Conservation (phyloP, 2,329 filamentous ascomycete species). For the Pyricularia sp. region DNA sequence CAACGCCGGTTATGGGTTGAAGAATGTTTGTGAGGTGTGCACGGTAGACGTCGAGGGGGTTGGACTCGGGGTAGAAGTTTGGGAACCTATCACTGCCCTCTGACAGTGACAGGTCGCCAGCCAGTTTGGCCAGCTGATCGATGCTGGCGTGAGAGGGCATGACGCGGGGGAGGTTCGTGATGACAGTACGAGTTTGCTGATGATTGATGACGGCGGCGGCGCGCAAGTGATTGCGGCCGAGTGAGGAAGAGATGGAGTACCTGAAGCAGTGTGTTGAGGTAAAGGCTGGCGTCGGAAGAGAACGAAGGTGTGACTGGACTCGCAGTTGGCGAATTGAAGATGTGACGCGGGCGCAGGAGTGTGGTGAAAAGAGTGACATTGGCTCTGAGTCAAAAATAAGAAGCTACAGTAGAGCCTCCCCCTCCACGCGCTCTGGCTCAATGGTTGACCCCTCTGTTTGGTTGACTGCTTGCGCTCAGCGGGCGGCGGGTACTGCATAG, state of each 20-base stretch:
- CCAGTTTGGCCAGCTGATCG: slow-evolving; percentile 19
- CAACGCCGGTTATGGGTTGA: slow-evolving; percentile 55
- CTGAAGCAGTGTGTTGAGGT: no score
- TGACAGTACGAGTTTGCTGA: not conserved
- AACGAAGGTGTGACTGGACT: not conserved
- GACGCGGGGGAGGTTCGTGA: not conserved
- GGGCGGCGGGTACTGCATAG: not conserved
- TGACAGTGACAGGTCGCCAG: slow-evolving; percentile 21
- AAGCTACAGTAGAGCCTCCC: not conserved
- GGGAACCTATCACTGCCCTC: slow-evolving; percentile 31
- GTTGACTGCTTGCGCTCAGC: not conserved
- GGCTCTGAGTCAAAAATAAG: not conserved
- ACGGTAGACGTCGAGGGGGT: slow-evolving; percentile 70
- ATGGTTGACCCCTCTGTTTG: slow-evolving; percentile 2
- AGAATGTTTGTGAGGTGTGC: slow-evolving; percentile 61
- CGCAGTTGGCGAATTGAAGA: not conserved
- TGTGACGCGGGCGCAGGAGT: not conserved
- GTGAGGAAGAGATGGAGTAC: not conserved
- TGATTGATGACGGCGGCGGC: not conserved
- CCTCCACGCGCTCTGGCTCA: not conserved
- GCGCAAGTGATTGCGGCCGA: not conserved
- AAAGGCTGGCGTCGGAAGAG: not conserved
- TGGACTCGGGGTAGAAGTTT: slow-evolving; percentile 51
- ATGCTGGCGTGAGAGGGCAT: slow-evolving; percentile 13
- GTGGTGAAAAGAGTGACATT: not conserved